Evolutionary conservation across 2,329 filamentous ascomycete genomes (phyloP), one percentile per base, ranked within the genome.

Genomic region (Aspergillus latus): DNA sequence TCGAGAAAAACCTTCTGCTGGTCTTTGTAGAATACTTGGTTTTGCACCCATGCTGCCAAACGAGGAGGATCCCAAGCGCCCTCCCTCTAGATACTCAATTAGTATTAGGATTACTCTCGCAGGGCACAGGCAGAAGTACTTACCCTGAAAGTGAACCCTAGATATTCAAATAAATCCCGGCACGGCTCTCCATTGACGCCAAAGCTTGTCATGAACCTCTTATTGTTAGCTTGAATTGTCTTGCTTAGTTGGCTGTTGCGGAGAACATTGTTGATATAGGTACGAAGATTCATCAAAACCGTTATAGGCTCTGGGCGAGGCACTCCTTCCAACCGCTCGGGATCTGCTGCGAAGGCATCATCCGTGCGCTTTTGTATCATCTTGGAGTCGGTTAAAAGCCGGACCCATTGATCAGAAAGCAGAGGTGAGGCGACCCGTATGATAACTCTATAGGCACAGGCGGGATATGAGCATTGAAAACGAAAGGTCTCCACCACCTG

Each of bases 131-230:
- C 52, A 59, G 56, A 39, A 29, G 16, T 36, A 69, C 76, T 56
- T 63, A 80, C 79, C 60, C 75, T 73, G 36, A 67, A 72, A 28
- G 65, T 74, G 64, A 89, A 89, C 1, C 82, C 84, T 34, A 88
- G 67, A 45, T 78, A 80, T 54, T 80, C 74, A 15, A 89, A 73
- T 29, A 89, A 67, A 9, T 78, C 74, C 61, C 79, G 77, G 66
- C 85, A 89, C 48, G 75, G 69, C 39, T 54, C 62, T 36, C 76
- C 76, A 43, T 87, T 84, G 42, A 80, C 73, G 8, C 84, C 86
- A 68, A 88, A 87, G 1, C 81, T 81, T 59, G 84, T 77, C 63
- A 84, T 76, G 62, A 88, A 89, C 55, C 82, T 82, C 66, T 86
- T 85, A 65, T 89, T 89, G 13, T 80, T 70, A 6, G 80, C 74